Percentiles rank a stretch among this genome's conserved stretches.
These are phyloP conservation scores for Fonsecaea multimorphosa DNA, from an alignment of 2,329 filamentous ascomycete species.

Conservation along the genomic window DNA sequence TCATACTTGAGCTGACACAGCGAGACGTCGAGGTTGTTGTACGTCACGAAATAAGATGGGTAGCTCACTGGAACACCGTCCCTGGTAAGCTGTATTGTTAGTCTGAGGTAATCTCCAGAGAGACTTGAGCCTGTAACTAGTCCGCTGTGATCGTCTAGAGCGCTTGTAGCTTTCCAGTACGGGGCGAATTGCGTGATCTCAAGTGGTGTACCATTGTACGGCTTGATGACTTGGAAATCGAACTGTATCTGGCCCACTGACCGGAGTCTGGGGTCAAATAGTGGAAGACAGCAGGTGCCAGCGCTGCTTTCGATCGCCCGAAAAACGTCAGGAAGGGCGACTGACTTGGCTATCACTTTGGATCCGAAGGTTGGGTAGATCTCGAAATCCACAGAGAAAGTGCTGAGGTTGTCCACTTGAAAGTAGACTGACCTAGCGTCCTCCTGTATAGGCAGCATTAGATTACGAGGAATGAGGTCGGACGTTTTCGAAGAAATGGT, in stretches of 20 bases:
- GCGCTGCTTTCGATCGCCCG: slow-evolving; percentile 75
- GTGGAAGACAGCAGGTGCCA: slow-evolving; percentile 79
- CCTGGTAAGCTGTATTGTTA: slow-evolving; percentile 89
- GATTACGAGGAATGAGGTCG: slow-evolving; percentile 93
- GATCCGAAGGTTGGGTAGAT: slow-evolving; percentile 97
- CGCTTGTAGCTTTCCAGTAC: slow-evolving; percentile 98
- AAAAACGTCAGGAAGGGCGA: slow-evolving; percentile 88
- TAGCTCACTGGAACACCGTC: slow-evolving; percentile 87
- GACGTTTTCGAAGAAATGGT: slow-evolving; percentile 97
- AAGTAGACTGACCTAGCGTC: slow-evolving; percentile 93
- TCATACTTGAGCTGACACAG: slow-evolving; percentile 77
- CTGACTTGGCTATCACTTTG: slow-evolving; percentile 95
- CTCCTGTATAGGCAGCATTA: slow-evolving; percentile 94
- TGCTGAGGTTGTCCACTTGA: slow-evolving; percentile 90
- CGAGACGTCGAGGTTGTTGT: slow-evolving; percentile 79
- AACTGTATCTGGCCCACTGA: slow-evolving; percentile 95
- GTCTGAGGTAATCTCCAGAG: slow-evolving; percentile 89
- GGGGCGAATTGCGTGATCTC: slow-evolving; percentile 99
- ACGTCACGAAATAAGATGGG: slow-evolving; percentile 79
- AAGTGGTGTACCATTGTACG: slow-evolving; percentile 86
- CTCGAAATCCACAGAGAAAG: slow-evolving; percentile 94
- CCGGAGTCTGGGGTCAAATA: slow-evolving; percentile 89
- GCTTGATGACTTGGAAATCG: slow-evolving; percentile 94
- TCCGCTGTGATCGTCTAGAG: slow-evolving; percentile 83
- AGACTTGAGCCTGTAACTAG: slow-evolving; percentile 94